Evolutionary conservation across 345 rosid species (phyloP), one percentile per base, ranked within the genome.

Genomic region (Syzygium oleosum): DNA sequence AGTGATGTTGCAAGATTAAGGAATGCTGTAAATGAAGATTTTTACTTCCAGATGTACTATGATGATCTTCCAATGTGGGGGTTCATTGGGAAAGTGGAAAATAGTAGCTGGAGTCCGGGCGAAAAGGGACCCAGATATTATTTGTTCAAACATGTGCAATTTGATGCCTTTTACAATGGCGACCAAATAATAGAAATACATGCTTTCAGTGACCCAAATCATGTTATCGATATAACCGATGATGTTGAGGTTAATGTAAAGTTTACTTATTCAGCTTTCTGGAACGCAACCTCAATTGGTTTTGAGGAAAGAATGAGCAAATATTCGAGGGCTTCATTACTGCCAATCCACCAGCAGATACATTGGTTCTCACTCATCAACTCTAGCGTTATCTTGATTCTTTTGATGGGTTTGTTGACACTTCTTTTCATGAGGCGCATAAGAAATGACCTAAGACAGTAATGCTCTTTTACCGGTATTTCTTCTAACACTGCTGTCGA

Each of bases 11-110:
- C 90, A 52, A 92, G 87, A 84, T 92, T 96, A 43, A 95, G 97
- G 90, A 88, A 92, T 65, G 92, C 93, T 65, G 91, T 97, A 54
- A 84, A 87, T 38, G 88, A 93, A 90, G 97, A 96, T 83, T 97
- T 91, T 89, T 97, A 97, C 92, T 97, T 95, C 89, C 98, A 96
- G 85, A 95, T 97, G 96, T 94, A 96, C 89, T 94, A 91, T 86
- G 98, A 96, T 53, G 97, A 95, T 92, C 98, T 97, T 53, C 98
- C 98, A 27, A 88, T 96, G 46, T 97, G 98, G 99, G 99, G 98
- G 63, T 97, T 93, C 91, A 52, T 96, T 88, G 99, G 99, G 59
- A 97, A 95, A 94, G 87, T 91, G 54, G 98, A 96, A 88, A 93
- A 88, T 7, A 92, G 88, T 56, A 91, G 92, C 65, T 85, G 88